A percentile compares a stretch with the other conserved stretches of the same genome.
phyloP scores from a whole-genome alignment of 1,139 yeast genomes.

The Kodamaea fungicola region DNA sequence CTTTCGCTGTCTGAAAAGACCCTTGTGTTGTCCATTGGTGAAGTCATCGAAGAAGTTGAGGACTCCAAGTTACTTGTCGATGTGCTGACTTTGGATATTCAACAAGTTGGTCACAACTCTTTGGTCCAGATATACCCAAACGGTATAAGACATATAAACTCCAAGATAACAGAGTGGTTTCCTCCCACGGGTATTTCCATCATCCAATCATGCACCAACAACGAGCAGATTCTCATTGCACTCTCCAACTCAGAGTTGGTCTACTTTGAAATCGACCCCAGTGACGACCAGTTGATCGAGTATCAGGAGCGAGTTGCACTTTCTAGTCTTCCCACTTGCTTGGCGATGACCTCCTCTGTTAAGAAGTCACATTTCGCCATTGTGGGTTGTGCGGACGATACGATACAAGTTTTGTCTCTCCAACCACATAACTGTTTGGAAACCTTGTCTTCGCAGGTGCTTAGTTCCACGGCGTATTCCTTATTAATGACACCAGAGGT shows the following conservation, averaged over 20 bases:
- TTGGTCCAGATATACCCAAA: constrained; percentile 69
- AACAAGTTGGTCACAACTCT: constrained; percentile 63
- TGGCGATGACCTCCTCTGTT: constrained; percentile 53
- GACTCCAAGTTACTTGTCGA: constrained; percentile 58
- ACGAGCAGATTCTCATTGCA: constrained; percentile 65
- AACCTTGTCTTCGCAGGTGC: constrained; percentile 60
- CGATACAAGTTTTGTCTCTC: constrained; percentile 68
- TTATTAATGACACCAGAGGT: constrained; percentile 33
- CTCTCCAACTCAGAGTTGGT: constrained; percentile 72
- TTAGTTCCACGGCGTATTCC: constrained; percentile 57
- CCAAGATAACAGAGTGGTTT: constrained; percentile 58
- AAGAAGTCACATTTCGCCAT: constrained; percentile 57
- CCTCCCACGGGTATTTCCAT: constrained; percentile 80
- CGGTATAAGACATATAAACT: constrained; percentile 64
- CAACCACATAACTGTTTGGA: constrained; percentile 63
- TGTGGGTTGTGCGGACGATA: constrained; percentile 69
- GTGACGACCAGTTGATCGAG: constrained; percentile 64
- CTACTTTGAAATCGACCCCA: constrained; percentile 75
- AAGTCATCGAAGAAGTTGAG: constrained; percentile 71
- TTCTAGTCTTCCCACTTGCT: constrained; percentile 45
- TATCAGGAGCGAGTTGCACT: constrained; percentile 62
- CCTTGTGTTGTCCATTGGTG: constrained; percentile 72
- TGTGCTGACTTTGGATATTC: constrained; percentile 65
- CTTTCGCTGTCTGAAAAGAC: constrained; percentile 65
- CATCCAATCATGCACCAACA: constrained; percentile 56